These are phyloP conservation scores for Didymella exigua DNA, from an alignment of 2,329 filamentous ascomycete species.

Conservation along the genomic window DNA sequence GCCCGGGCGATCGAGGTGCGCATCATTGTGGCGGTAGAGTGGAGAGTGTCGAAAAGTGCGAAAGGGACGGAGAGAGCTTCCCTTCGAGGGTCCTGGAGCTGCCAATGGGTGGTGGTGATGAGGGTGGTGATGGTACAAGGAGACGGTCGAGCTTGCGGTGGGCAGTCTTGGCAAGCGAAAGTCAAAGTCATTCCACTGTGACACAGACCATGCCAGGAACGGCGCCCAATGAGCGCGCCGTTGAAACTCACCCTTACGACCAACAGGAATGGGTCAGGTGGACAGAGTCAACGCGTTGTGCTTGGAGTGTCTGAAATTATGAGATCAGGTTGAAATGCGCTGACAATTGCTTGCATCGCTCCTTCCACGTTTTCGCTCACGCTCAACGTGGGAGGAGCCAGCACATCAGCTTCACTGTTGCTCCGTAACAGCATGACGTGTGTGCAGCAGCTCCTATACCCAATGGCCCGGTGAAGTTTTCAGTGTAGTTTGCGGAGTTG, in stretches of 20 bases:
- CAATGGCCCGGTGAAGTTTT: background rate
- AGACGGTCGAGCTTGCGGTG: conserved; percentile 22
- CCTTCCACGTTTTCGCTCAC: background rate
- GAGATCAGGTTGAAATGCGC: background rate
- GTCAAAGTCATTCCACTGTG: conserved; percentile 21
- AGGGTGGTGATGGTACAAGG: conserved; percentile 37
- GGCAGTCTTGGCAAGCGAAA: conserved; percentile 18
- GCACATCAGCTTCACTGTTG: background rate
- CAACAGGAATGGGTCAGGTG: background rate
- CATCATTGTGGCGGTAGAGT: conserved; percentile 48
- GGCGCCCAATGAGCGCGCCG: conserved; percentile 12
- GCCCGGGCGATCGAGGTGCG: conserved; percentile 49
- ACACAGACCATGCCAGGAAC: conserved; percentile 14
- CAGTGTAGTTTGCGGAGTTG: background rate
- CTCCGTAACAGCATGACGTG: background rate
- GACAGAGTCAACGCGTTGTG: background rate
- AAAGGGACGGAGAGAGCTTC: conserved; percentile 40
- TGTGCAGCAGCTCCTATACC: background rate
- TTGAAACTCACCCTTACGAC: conserved; percentile 9
- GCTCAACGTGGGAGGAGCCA: background rate
- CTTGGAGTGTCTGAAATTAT: background rate
- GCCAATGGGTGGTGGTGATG: conserved; percentile 48
- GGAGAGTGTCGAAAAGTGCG: conserved; percentile 45
- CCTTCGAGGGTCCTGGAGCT: conserved; percentile 44
- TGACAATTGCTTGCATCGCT: background rate